Evolutionary conservation across 2,329 filamentous ascomycete species (phyloP), one percentile per base, ranked within the genome.

Genomic region (Mycosphaerella sp.): DNA sequence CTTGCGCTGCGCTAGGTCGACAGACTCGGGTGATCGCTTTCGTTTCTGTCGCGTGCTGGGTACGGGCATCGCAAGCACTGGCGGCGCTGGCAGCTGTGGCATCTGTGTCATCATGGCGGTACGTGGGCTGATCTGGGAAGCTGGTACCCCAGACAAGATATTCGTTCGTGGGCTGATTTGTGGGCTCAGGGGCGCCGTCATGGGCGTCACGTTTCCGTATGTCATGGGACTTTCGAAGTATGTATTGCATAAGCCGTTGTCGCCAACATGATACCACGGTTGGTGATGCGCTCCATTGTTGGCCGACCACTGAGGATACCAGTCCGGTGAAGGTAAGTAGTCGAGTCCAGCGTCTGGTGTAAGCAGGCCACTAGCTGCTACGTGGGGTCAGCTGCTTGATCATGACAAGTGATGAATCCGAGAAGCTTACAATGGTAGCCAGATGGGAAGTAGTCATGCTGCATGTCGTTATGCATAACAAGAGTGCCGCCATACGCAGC

Each of bases 1-100:
- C 46, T 53, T 53, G 30, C 21, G 35, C 21, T 44, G 40, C 7
- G n/a, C 37, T 12, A 6, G 16, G 12, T 41, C 30, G 27, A 21
- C 35, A 12, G 6, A 18, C 27, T 21, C 30, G 9, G 25, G 45
- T 41, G 28, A 49, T 25, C 17, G 48, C 25, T 45, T 50, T 17
- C 51, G 51, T 28, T 53, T 53, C 17, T 53, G 51, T 36, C 44
- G 44, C 39, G 34, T 43, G 14, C 17, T 44, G 17, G 45, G 37
- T 14, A 42, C 30, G 12, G 45, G 35, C 13, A 35, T 46, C 3
- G 44, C 13, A 16, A 34, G 7, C 30, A 34, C 13, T 1, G 30
- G 30, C 3, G 30, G 30, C 13, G 6, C 30, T 34, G 44, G 17
- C 32, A 46, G n/a, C 21, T 25, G 21, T 27, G 34, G 34, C 18